phyloP scores from a whole-genome alignment of 306 rosid genomes.

The Vigna mungo region DNA sequence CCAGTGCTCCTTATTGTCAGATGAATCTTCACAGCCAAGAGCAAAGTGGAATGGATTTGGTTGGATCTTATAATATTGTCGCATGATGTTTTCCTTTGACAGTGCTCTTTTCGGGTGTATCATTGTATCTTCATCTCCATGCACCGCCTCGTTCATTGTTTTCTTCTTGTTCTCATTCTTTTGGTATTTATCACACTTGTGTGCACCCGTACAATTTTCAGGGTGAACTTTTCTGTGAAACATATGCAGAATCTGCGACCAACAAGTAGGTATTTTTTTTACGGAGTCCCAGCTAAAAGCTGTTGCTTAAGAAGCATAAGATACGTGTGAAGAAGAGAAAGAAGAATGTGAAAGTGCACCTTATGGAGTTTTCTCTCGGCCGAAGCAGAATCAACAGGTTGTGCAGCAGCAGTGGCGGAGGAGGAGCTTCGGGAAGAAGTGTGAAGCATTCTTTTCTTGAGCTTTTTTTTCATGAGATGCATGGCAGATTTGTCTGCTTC shows the following conservation, averaged over 20 bases:
- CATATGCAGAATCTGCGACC: slow-evolving; percentile 84
- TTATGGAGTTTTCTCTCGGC: slow-evolving; percentile 77
- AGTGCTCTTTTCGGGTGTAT: slow-evolving; percentile 53
- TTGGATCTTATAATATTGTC: slow-evolving; percentile 56
- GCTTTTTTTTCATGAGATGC: slow-evolving; percentile 72
- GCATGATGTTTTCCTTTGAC: slow-evolving; percentile 58
- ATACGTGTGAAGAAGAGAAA: too few relatives aligned
- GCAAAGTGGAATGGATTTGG: slow-evolving; percentile 58
- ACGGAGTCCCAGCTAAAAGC: too few relatives aligned
- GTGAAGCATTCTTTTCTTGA: slow-evolving; percentile 68
- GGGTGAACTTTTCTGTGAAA: slow-evolving; percentile 91
- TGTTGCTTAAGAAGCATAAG: too few relatives aligned
- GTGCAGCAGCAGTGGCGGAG: slow-evolving; percentile 37
- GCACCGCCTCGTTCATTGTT: slow-evolving; percentile 47
- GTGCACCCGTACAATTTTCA: slow-evolving; percentile 54
- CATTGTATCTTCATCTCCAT: slow-evolving; percentile 63
- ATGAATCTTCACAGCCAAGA: slow-evolving; percentile 60
- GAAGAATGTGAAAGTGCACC: slow-evolving; percentile 47
- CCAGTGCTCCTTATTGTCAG: slow-evolving; percentile 82
- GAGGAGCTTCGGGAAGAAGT: slow-evolving; percentile 55
- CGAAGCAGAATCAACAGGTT: slow-evolving; percentile 57
- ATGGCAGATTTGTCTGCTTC: slow-evolving; percentile 73
- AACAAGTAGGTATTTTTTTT: not conserved
- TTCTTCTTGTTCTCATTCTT: slow-evolving; percentile 67
- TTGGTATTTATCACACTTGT: slow-evolving; percentile 53